Conservation (phyloP, 169 alveolate species). For the Eimeria necatrix region DNA sequence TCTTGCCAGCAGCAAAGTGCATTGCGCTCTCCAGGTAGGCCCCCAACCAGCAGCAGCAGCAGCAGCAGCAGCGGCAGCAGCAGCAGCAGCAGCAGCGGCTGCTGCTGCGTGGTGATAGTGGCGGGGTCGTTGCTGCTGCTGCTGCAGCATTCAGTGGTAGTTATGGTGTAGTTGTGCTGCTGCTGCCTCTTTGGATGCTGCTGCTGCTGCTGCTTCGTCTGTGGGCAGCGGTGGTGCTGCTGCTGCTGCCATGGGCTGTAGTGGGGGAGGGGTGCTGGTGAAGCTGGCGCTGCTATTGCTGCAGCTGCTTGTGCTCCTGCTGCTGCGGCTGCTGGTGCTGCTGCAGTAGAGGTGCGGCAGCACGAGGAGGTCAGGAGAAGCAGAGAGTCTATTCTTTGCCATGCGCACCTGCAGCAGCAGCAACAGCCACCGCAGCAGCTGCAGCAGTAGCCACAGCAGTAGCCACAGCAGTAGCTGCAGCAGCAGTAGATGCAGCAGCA, state of each 20-base stretch:
- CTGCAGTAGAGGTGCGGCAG: background rate
- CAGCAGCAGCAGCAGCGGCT: background rate
- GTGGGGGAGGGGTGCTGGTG: too few species aligned
- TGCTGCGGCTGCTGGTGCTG: background rate
- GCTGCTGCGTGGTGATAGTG: background rate
- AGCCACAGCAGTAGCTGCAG: too few species aligned
- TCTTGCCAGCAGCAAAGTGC: constrained; percentile 73
- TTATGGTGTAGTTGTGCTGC: background rate
- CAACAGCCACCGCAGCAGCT: too few species aligned
- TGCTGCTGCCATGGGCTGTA: background rate
- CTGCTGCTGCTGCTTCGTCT: background rate
- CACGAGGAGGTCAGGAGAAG: background rate
- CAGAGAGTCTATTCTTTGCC: background rate
- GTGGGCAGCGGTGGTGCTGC: background rate
- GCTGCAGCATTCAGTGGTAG: background rate
- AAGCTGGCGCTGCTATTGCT: background rate
- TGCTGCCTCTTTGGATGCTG: background rate
- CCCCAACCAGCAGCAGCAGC: too few species aligned
- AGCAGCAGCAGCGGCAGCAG: background rate
- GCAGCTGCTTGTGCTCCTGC: background rate
- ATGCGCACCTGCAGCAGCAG: background rate
- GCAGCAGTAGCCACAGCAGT: too few species aligned
- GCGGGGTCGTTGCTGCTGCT: background rate
- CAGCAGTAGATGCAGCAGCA: too few species aligned
- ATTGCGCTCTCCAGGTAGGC: constrained; percentile 77